Evolutionary conservation across 2,329 filamentous ascomycete genomes (phyloP), one percentile per base, ranked within the genome.

Genomic region (Sclerotinia subarctica): DNA sequence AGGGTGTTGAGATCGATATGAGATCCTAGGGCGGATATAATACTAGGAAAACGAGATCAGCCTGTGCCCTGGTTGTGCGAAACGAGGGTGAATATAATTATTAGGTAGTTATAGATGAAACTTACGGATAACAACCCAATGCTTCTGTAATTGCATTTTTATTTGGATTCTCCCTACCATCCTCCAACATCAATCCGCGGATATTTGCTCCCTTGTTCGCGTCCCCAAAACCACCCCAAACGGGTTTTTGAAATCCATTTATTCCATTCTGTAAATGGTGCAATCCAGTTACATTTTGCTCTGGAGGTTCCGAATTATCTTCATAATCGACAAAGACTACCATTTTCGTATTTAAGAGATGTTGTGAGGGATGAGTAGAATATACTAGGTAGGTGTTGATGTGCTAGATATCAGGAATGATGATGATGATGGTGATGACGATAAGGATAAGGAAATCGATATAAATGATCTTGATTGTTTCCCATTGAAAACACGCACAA

Each of bases 1-100:
- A 97, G 86, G 19, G 92, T 90, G 78, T 94, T 97, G 63, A 97
- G 86, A 78, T 98, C 94, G 77, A 97, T 87, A 73, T 86, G 85
- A 44, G 87, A 85, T 60, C 91, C 90, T 72, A 97, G 86, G 74
- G 90, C 86, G 72, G 88, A 86, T 73, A 91, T 88, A 76, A 97
- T 87, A 74, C 93, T 97, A 81, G 17, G 53, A 29, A 60, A 32
- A 38, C 17, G 64, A 35, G 13, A 10, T 68, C 49, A 68, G 66
- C 29, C 35, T 67, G 19, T 17, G 46, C 29, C n/a, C 38, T 65
- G 7, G 29, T 26, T 47, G n/a, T 54, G 46, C 26, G 24, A n/a
- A 64, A 64, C 59, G 73, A 60, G n/a, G 56, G 15, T 46, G 29
- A 29, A 54, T 69, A 68, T 42, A 72, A 75, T 74, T 74, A 74